Percentiles rank a stretch among this genome's conserved stretches.
These are phyloP conservation scores for Areca catechu DNA, from an alignment of 176 grass and related monocot genomes.

Conservation along the genomic window DNA sequence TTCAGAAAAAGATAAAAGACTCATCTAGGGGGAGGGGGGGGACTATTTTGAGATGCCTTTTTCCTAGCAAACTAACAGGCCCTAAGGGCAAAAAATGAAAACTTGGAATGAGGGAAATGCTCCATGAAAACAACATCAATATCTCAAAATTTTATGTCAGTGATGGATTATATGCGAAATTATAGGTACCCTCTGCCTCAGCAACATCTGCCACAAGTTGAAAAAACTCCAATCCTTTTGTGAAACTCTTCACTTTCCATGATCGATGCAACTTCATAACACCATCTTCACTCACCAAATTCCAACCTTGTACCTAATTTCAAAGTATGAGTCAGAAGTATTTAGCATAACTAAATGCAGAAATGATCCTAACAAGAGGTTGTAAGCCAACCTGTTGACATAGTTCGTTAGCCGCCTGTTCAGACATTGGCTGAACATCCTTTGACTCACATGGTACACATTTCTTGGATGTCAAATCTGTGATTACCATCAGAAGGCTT, in stretches of 20 bases:
- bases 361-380: neutral
- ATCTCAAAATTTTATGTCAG: too few relatives aligned
- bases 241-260: constrained; percentile 1
- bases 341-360: neutral
- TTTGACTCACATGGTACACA: neutral
- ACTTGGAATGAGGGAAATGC: too few relatives aligned
- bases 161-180: neutral
- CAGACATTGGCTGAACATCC: neutral
- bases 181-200: neutral
- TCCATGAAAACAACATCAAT: too few relatives aligned
- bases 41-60: too few relatives aligned
- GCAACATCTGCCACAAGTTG: constrained; percentile 2
- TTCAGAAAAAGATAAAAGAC: too few relatives aligned
- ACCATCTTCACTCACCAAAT: neutral
- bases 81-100: too few relatives aligned
- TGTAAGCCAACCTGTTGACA: neutral
- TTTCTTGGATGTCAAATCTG: neutral
- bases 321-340: neutral
- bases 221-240: neutral
- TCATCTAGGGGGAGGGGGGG: too few relatives aligned
- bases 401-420: neutral
- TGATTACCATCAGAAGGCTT: neutral
- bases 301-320: neutral
- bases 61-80: too few relatives aligned
- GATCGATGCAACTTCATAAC: neutral